Evolutionary conservation across 2,329 filamentous ascomycete species (phyloP), one percentile per base, ranked within the genome.

Genomic region (Fusarium abutilonis): DNA sequence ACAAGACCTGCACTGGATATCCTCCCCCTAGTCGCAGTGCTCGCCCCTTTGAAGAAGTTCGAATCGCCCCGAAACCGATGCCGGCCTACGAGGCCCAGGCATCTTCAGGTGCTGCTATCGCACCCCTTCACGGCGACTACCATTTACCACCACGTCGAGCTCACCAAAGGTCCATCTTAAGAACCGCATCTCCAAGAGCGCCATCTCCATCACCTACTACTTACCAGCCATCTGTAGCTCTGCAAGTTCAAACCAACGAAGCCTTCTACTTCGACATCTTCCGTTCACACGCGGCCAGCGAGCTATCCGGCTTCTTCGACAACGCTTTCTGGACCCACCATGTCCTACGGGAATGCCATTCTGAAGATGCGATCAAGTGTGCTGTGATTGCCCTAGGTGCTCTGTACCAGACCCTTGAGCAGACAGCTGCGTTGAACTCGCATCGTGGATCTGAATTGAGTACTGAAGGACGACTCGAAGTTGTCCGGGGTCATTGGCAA

Each of bases 261-360:
- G 79, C 78, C 15, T 80, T 82, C 44, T 89, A 89, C 66, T 89
- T 89, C 67, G 81, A 86, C 53, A 75, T 88, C 11, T 89, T 89
- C 66, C 82, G 83, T 38, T 77, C 82, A 23, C 84, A 85, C 39
- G 89, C 88, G 0, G 84, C 86, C 2, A 82, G 76, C 42, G 86
- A 88, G 67, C 76, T 90, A 7, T 88, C 87, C 0, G 87, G 88
- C 11, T 89, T 87, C 70, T 90, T 90, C 59, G 85, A 89, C 69
- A 84, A 82, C 17, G 78, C 82, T 2, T 90, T 90, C 69, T 90
- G 87, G 87, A 86, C 81, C 1, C 78, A 81, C 39, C 82, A 83
- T 31, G 86, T 90, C 2, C 72, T 89, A 9, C 84, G 86, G 64
- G 86, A 87, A 71, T 89, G 86, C 48, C 85, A 89, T 63, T 78